phyloP scores from a whole-genome alignment of 805 yeast species.

The Cyberlindnera xylosilytica region DNA sequence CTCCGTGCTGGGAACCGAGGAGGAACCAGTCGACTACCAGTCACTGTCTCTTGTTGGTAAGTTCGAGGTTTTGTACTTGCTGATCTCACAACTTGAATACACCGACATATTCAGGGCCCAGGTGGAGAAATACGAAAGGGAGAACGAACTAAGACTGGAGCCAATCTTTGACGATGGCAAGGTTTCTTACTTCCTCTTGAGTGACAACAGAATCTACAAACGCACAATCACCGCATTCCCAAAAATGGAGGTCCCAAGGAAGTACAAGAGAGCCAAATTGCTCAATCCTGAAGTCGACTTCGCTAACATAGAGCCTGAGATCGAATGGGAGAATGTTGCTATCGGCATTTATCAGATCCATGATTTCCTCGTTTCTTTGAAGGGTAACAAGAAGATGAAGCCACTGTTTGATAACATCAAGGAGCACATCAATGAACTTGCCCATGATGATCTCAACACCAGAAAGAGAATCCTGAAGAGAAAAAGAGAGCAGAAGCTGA shows the following conservation, averaged over 20 bases:
- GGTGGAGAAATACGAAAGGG: conserved; percentile 37
- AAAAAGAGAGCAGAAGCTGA: conserved; percentile 62
- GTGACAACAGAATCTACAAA: conserved; percentile 51
- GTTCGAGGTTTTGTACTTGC: conserved; percentile 43
- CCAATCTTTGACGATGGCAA: conserved; percentile 27
- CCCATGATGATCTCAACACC: conserved; percentile 47
- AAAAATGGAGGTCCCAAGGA: conserved; percentile 34
- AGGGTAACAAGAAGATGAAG: conserved; percentile 28
- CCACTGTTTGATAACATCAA: conserved; percentile 33
- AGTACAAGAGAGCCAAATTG: conserved; percentile 28
- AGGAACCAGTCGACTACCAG: conserved; percentile 34
- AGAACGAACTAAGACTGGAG: conserved; percentile 30
- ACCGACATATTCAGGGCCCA: conserved; percentile 45
- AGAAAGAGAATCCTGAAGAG: conserved; percentile 52
- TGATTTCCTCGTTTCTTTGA: conserved; percentile 27
- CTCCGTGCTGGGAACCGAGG: conserved; percentile 24
- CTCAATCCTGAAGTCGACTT: conserved; percentile 26
- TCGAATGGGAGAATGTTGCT: conserved; percentile 39
- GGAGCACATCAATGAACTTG: conserved; percentile 32
- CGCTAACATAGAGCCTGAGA: conserved; percentile 34
- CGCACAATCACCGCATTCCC: conserved; percentile 30
- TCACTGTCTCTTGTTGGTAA: conserved; percentile 42
- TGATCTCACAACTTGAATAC: conserved; percentile 42
- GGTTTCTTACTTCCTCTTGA: conserved; percentile 38
- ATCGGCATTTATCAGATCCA: conserved; percentile 45